phyloP scores from a whole-genome alignment of 2,329 filamentous ascomycete species.

The Cytospora mali region DNA sequence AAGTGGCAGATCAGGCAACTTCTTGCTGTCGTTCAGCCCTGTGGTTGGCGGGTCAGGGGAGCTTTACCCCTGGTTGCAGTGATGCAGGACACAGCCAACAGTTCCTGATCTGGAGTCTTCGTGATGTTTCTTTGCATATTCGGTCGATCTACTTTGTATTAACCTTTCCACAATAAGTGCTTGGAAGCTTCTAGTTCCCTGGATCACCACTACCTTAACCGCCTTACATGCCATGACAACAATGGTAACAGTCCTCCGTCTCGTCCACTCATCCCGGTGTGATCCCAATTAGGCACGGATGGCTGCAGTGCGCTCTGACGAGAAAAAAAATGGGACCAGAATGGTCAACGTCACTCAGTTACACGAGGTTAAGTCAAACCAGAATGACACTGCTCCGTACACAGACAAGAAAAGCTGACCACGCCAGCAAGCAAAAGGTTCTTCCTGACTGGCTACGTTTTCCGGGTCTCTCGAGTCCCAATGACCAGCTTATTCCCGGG shows the following conservation, averaged over 20 bases:
- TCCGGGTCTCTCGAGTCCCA: too few species aligned
- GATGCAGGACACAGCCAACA: background rate
- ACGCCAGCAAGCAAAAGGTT: too few species aligned
- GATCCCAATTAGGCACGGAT: too few species aligned
- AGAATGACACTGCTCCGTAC: background rate
- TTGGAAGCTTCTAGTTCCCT: too few species aligned
- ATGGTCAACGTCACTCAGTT: background rate
- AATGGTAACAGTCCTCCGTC: too few species aligned
- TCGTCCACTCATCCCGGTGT: too few species aligned
- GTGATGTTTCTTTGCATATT: background rate
- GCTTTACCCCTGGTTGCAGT: background rate
- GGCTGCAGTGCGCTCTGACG: background rate
- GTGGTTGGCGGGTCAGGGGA: background rate
- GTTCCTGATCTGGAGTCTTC: background rate
- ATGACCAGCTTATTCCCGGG: too few species aligned
- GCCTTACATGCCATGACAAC: too few species aligned
- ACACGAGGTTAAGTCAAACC: background rate
- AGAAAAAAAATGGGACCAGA: background rate
- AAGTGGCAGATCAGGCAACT: slow-evolving; percentile 1
- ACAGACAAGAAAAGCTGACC: too few species aligned
- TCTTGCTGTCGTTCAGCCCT: background rate
- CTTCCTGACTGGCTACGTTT: too few species aligned
- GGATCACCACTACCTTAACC: too few species aligned
- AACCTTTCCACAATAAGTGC: too few species aligned
- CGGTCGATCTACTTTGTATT: background rate